Evolutionary conservation across 345 rosid genomes (phyloP), one percentile per base, ranked within the genome.

Genomic region (Eucalyptus erythrocorys): DNA sequence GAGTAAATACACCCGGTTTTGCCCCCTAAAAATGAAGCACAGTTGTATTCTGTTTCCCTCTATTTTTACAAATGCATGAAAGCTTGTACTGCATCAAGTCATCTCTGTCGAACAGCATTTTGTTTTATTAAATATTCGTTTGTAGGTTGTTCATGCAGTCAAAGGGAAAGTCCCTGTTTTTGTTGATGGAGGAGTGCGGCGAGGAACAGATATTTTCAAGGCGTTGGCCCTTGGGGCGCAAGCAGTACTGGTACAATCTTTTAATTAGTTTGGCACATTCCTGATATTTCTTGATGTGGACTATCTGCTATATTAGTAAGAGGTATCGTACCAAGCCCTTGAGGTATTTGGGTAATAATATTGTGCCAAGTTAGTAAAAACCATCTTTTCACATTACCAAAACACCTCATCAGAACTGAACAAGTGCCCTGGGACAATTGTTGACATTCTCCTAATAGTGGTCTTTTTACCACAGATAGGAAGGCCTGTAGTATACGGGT

Each of bases 151-250:
- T 88, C 92, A 91, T 4, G 98, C 93, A 32, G 96, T 96, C 45
- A 88, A 91, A 91, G 96, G 99, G 82, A 95, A 91, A 88, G 87
- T 96, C 90, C 99, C 98, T 1, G 97, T 97, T 64, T 92, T 96
- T 37, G 50, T 96, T 50, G 98, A 97, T 91, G 99, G 99, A 88
- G 99, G 99, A 89, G 92, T 96, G 50, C 89, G 97, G 90, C 91
- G 96, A 80, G 99, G 98, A 87, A 96, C 98, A 0, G 97, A 97
- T 88, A 92, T 97, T 90, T 96, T 97, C 94, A 96, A 96, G 92
- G 98, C 99, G 2, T 90, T 97, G 87, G 96, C 98, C 26, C 97
- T 96, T 5, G 98, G 99, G n/a, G 99, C 98, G 34, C 92, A 94
- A 93, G 97, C 98, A 90, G 95, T 97, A 85, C 97, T 97, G 85